Evolutionary conservation across 2,329 filamentous ascomycete genomes (phyloP).

Genomic region (Elsinoe fawcettii): DNA sequence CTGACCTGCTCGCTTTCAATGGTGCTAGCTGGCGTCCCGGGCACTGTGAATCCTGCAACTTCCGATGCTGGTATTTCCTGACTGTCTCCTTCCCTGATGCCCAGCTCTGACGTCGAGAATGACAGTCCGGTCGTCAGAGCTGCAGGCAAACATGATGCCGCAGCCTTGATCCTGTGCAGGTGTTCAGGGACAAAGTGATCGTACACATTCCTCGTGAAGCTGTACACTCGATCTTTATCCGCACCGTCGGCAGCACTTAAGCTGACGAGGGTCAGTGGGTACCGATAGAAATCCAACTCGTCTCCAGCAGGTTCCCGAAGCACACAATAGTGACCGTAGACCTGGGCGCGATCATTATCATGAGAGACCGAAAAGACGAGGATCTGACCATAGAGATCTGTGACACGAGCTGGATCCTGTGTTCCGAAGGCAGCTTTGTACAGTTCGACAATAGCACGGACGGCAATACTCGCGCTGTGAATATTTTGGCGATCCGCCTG

Average conservation of each 20-base stretch:
- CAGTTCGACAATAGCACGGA: conserved; percentile 21
- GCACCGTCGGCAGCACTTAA: conserved; percentile 18
- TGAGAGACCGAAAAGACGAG: conserved; percentile 18
- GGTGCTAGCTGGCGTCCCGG: background rate
- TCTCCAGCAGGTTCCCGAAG: background rate
- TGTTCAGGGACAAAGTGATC: conserved; percentile 19
- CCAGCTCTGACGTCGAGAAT: background rate
- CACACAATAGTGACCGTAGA: conserved; percentile 18
- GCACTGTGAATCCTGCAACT: too few relatives aligned
- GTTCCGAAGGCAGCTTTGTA: conserved; percentile 17
- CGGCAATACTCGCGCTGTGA: conserved; percentile 20
- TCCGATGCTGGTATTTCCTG: background rate
- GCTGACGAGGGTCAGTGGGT: conserved; percentile 18
- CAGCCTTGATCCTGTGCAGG: conserved; percentile 20
- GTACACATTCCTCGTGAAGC: conserved; percentile 21
- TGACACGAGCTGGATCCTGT: background rate
- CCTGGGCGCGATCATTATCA: conserved; percentile 17
- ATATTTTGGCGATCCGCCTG: conserved; percentile 23
- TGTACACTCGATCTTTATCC: conserved; percentile 21
- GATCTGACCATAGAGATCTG: conserved; percentile 15
- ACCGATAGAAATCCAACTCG: conserved; percentile 19
- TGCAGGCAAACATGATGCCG: background rate
- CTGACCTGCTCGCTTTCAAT: background rate
- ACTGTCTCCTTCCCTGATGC: background rate
- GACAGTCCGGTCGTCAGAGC: background rate